Conservation (phyloP, 148 eudicot genomes). For the Rhododendron henanense region DNA sequence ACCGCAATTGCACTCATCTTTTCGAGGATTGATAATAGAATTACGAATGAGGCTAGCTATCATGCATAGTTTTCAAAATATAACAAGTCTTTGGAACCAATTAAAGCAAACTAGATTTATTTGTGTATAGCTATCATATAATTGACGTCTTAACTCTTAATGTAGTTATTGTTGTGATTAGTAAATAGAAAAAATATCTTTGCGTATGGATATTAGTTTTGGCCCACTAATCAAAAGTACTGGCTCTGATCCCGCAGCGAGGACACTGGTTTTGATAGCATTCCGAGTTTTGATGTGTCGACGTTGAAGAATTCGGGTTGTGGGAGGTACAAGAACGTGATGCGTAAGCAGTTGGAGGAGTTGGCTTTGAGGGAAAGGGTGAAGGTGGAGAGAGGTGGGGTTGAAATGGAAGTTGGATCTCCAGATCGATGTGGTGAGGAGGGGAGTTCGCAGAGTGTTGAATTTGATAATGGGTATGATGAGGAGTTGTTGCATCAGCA, state of each 20-base stretch:
- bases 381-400: conserved; percentile 9
- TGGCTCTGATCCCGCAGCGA: neutral
- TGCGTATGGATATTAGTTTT: neutral
- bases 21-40: neutral
- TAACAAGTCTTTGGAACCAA: neutral
- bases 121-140: neutral
- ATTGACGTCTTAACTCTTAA: neutral
- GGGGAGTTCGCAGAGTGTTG: neutral
- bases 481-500: conserved; percentile 11
- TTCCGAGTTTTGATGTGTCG: conserved; percentile 30
- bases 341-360: conserved; percentile 48
- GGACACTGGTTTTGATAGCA: conserved; percentile 27
- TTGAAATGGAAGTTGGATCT: conserved; percentile 16
- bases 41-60: neutral
- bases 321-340: conserved; percentile 32
- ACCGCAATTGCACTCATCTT: neutral
- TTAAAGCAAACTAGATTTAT: neutral
- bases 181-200: neutral
- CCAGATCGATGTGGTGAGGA: conserved; percentile 12
- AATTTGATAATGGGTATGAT: neutral
- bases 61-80: neutral
- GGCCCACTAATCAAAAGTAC: neutral
- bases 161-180: neutral
- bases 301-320: conserved; percentile 8
- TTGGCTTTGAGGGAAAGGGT: conserved; percentile 21